Percentiles rank a stretch among this genome's conserved stretches.
These are phyloP conservation scores for Arachis monticola DNA, from an alignment of 331 rosid genomes.

Conservation along the genomic window DNA sequence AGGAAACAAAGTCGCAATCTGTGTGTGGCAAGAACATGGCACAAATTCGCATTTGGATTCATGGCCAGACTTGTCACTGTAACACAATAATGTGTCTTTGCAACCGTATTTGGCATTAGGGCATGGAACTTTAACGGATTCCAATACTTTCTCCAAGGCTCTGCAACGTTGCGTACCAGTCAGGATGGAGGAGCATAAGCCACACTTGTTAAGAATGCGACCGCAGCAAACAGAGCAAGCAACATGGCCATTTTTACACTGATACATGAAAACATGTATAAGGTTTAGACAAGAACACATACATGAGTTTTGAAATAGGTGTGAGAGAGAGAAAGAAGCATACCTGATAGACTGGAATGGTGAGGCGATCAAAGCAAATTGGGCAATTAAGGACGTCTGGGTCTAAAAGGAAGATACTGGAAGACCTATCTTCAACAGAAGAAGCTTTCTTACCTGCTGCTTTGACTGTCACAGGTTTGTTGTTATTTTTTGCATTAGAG, in stretches of 20 bases:
- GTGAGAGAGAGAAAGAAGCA: too few relatives aligned
- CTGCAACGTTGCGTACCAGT: slow-evolving; percentile 40
- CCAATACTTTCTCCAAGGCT: slow-evolving; percentile 62
- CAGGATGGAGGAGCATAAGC: slow-evolving; percentile 47
- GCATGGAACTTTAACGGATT: slow-evolving; percentile 56
- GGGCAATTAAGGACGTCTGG: slow-evolving; percentile 64
- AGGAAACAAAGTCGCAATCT: slow-evolving; percentile 44
- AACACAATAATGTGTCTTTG: slow-evolving; percentile 33
- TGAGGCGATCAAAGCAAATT: slow-evolving; percentile 58
- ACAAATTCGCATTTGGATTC: slow-evolving; percentile 48
- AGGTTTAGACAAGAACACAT: too few relatives aligned
- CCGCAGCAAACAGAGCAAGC: slow-evolving; percentile 64
- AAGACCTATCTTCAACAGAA: not conserved
- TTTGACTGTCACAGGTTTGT: too few relatives aligned
- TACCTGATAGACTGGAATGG: slow-evolving; percentile 44
- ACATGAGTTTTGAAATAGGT: too few relatives aligned
- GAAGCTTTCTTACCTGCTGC: not conserved
- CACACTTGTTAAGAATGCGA: slow-evolving; percentile 52
- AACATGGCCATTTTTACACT: slow-evolving; percentile 74
- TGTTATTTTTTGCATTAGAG: too few relatives aligned
- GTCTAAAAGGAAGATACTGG: slow-evolving; percentile 44
- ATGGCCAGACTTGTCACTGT: slow-evolving; percentile 44
- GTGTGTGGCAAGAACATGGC: slow-evolving; percentile 64
- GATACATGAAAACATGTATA: not conserved
- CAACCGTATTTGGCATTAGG: slow-evolving; percentile 57